Base-by-base conservation (phyloP, 2,329 filamentous ascomycete genomes). In the Cladosporium velox region DNA sequence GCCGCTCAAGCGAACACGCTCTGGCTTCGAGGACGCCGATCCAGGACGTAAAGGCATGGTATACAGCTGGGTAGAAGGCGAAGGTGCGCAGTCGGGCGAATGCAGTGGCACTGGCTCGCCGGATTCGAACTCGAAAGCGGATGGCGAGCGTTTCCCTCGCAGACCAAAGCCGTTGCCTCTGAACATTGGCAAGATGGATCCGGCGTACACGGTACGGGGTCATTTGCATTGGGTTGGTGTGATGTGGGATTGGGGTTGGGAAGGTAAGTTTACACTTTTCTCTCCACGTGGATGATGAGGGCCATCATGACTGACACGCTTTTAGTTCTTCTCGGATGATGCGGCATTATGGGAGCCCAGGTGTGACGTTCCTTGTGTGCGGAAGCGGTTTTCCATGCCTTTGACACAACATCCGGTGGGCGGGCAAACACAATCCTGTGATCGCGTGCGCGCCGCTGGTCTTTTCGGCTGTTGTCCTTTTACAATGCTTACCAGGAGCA, bases 211-310 rank as follows among this genome's bases (percentile, higher is more conserved):
- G 3, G 87, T 91, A n/a, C 83, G 86, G 68, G 88, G 89, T 3
- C 81, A 81, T 55, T 77, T 89, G 72, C 89, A 91, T 76, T 91
- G 89, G 89, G 80, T 90, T 10, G 86, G 88, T 44, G 87, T 91
- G 51, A 91, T 91, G 89, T 85, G 84, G 68, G 88, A 90, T 70
- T 90, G 87, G 87, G 80, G 82, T n/a, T 91, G 89, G 88, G 88
- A 91, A 83, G 85, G 88, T 90, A 79, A 79, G 84, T 4, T 6
- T 34, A 1, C 15, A 2, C 18, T 30, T 32, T 54, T 12, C 30
- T 11, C 52, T 47, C n/a, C 7, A 3, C 18, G n/a, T 14, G 18
- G 3, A 30, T 24, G 18, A 2, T 14, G 52, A 32, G 6, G 4
- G 28, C 11, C 28, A 11, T 32, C 24, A 30, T 32, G 38, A 60